These are phyloP conservation scores for Gaeumannomyces sp. DNA, from an alignment of 2,329 filamentous ascomycete genomes.

Conservation along the genomic window DNA sequence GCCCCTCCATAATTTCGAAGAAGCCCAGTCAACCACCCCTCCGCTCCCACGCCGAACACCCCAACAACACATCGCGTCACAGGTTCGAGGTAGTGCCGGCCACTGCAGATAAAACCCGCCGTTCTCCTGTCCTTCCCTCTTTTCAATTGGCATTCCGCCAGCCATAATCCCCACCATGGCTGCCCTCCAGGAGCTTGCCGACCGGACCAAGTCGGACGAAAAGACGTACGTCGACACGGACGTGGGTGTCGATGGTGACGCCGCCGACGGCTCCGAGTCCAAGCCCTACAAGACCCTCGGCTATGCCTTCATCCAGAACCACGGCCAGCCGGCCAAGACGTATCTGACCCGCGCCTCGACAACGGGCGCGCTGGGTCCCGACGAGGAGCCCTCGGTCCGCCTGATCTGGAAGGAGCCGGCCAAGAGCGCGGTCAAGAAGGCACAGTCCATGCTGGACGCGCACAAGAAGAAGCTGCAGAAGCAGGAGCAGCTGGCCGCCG, in stretches of 20 bases:
- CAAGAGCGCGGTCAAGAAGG: slow-evolving; percentile 83
- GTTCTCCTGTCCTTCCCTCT: neutral
- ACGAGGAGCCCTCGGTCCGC: slow-evolving; percentile 57
- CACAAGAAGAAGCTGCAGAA: slow-evolving; percentile 82
- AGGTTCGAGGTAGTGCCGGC: neutral
- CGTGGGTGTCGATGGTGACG: slow-evolving; percentile 63
- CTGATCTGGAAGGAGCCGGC: slow-evolving; percentile 74
- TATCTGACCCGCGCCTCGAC: slow-evolving; percentile 66
- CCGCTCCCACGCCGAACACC: too few relatives aligned
- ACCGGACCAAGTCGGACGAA: slow-evolving; percentile 40
- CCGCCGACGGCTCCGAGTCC: slow-evolving; percentile 61
- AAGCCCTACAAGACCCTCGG: slow-evolving; percentile 77
- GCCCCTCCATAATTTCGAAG: slow-evolving; percentile 2
- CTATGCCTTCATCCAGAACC: slow-evolving; percentile 68
- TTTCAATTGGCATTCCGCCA: too few relatives aligned
- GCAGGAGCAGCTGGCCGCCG: slow-evolving; percentile 64
- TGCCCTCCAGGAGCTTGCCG: slow-evolving; percentile 42
- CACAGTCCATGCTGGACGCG: slow-evolving; percentile 63
- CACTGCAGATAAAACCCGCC: neutral
- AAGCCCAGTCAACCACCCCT: too few relatives aligned
- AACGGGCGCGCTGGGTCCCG: slow-evolving; percentile 52
- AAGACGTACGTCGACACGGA: slow-evolving; percentile 76
- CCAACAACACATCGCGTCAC: neutral
- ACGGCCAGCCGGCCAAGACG: slow-evolving; percentile 47
- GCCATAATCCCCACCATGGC: slow-evolving; percentile 26